These are phyloP conservation scores for Tolypocladium sp. DNA, from an alignment of 2,329 filamentous ascomycete species.

Conservation along the genomic window DNA sequence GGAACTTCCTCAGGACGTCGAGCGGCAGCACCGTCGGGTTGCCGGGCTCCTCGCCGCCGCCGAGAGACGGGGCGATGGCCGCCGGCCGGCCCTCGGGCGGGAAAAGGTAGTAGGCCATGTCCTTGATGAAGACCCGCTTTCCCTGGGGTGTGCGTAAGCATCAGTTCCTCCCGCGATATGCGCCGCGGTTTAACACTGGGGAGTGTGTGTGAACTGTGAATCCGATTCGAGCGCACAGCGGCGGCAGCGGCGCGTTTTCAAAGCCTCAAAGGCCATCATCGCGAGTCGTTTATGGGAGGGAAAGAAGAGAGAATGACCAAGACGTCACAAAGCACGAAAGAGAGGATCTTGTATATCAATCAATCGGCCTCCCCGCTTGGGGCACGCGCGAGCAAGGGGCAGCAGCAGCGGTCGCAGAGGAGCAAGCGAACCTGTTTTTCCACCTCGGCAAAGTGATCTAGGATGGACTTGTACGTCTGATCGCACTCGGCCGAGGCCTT, in stretches of 20 bases:
- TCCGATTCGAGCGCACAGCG: background rate
- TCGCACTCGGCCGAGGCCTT: slow-evolving; percentile 56
- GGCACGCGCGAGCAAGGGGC: background rate
- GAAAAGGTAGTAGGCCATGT: slow-evolving; percentile 88
- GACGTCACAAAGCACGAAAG: background rate
- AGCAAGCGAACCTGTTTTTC: slow-evolving; percentile 57
- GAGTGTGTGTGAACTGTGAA: background rate
- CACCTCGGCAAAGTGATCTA: slow-evolving; percentile 66
- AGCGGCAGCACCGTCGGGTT: slow-evolving; percentile 83
- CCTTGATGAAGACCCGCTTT: slow-evolving; percentile 95
- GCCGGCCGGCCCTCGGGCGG: slow-evolving; percentile 62
- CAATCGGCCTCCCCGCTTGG: slow-evolving; percentile 1
- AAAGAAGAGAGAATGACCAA: background rate
- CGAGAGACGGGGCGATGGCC: slow-evolving; percentile 70
- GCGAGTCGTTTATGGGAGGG: background rate
- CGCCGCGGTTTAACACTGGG: background rate
- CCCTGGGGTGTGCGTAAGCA: slow-evolving; percentile 42
- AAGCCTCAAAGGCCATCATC: background rate
- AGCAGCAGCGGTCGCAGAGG: slow-evolving; percentile 10
- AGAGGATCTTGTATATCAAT: background rate
- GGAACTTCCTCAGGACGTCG: slow-evolving; percentile 67
- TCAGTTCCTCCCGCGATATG: background rate
- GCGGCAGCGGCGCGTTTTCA: background rate
- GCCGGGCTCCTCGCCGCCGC: slow-evolving; percentile 51
- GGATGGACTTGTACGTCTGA: slow-evolving; percentile 67